Evolutionary conservation across 2,329 filamentous ascomycete genomes (phyloP).

Genomic region (Arthrobotrys musiformis): DNA sequence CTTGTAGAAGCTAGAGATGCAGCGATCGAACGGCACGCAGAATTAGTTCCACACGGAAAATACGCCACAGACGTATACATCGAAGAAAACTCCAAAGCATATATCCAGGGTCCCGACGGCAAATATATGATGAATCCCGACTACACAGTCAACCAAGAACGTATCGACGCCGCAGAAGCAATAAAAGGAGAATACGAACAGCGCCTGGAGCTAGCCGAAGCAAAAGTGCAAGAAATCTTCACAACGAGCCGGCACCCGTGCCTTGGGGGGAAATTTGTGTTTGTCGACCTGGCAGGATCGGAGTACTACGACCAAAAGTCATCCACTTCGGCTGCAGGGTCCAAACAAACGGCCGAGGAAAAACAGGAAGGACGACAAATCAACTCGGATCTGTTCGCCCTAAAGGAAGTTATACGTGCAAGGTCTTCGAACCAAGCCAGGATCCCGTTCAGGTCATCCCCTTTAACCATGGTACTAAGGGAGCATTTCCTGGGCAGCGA

Average conservation of each 20-base stretch:
- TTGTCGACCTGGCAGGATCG: conserved; percentile 65
- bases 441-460: conserved; percentile 64
- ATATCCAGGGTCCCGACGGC: conserved; percentile 61
- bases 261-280: conserved; percentile 64
- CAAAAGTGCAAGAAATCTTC: conserved; percentile 59
- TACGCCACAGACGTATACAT: conserved; percentile 63
- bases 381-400: conserved; percentile 64
- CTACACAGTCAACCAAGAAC: conserved; percentile 61
- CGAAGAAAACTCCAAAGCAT: conserved; percentile 61
- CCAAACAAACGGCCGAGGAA: conserved; percentile 62
- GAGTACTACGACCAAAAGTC: conserved; percentile 63
- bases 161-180: conserved; percentile 63
- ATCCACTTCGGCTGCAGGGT: conserved; percentile 40
- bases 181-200: conserved; percentile 62
- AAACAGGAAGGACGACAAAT: conserved; percentile 64
- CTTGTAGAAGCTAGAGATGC: conserved; percentile 62
- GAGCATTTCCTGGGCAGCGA: conserved; percentile 61
- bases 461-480: conserved; percentile 65
- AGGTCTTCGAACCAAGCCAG: conserved; percentile 61
- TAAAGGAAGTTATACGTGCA: conserved; percentile 66
- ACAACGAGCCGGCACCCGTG: conserved; percentile 58
- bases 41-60: conserved; percentile 65
- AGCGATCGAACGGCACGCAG: conserved; percentile 64
- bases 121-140: conserved; percentile 62
- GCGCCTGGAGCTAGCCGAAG: conserved; percentile 62